Evolutionary conservation across 164 flowering plant genomes (phyloP).

Genomic region (Piper betle): DNA sequence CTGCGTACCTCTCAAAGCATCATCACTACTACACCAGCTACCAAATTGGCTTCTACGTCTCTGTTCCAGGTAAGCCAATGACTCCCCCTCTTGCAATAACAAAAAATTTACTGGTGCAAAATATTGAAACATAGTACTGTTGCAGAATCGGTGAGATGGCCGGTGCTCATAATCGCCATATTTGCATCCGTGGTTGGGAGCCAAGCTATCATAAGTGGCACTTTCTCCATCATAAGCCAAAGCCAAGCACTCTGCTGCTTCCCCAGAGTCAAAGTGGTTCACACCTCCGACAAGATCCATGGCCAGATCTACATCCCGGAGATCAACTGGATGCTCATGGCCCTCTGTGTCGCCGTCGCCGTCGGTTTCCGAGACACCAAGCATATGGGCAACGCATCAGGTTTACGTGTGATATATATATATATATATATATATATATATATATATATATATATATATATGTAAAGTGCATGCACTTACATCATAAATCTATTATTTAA

Average conservation of each 20-base stretch:
- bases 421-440: too few species aligned
- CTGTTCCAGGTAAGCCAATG: conserved; percentile 60
- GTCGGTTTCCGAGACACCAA: conserved; percentile 87
- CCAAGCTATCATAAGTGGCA: conserved; percentile 95
- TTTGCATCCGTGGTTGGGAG: conserved; percentile 95
- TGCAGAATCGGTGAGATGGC: conserved; percentile 72
- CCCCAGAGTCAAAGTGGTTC: conserved; percentile 88
- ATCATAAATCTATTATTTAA: too few species aligned
- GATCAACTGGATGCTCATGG: conserved; percentile 90
- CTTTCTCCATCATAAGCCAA: conserved; percentile 93
- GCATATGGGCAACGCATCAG: conserved; percentile 92
- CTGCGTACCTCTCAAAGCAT: conserved; percentile 78
- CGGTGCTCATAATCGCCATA: conserved; percentile 66
- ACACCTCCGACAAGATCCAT: conserved; percentile 80
- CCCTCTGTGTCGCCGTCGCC: conserved; percentile 84
- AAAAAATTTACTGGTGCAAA: too few species aligned
- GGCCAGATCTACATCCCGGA: conserved; percentile 95
- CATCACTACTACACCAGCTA: conserved; percentile 29
- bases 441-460: too few species aligned
- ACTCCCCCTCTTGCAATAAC: neutral
- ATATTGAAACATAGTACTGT: neutral
- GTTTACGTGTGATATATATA: conserved; percentile 6
- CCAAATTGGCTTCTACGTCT: conserved; percentile 62
- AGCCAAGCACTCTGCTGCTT: conserved; percentile 94
- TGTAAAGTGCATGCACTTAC: too few species aligned